Base-by-base conservation (phyloP, 352 stramenopile species). In the Plasmopara muralis region DNA sequence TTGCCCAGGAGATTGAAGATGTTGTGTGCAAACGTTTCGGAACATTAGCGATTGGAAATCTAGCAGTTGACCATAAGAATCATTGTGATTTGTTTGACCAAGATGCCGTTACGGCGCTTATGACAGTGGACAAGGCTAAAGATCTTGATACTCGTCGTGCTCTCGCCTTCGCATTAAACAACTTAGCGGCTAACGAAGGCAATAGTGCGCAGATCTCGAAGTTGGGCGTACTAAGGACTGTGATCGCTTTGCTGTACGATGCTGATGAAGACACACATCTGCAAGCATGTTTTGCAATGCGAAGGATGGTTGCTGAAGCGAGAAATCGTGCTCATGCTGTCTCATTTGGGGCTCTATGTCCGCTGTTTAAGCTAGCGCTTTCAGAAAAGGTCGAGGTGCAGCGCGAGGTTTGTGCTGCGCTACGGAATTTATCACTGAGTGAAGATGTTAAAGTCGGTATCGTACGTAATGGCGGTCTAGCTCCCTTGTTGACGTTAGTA, bases 151-250 rank as follows among this genome's bases (percentile, higher is more conserved):
- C 94, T 16, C 75, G 91, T 5, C 85, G 94, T 5, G 82, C 87
- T 16, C 72, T 97, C 6, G 88, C 93, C 13, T 98, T 98, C 70
- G 90, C 92, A 30, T 76, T 98, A 28, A 97, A 98, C 55, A 98
- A 97, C 72, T 69, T 96, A 45, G 94, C 91, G 3, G 77, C 73
- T 9, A 94, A 96, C 57, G 81, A 97, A 57, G 77, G 73, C 9
- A 98, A 97, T 63, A 90, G 92, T 61, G 54, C 68, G 0, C 67
- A 77, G 47, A 85, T 89, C 55, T 88, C 86, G 41, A 96, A 95
- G 46, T 60, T 95, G 55, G 87, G 87, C 47, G 74, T 97, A 31
- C 37, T 97, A 41, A 68, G 85, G 47, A 83, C 86, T 5, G 70
- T 98, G 34, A 83, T 96, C 9, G 55, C 64, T 6, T 63, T 98